phyloP scores from a whole-genome alignment of 2,329 filamentous ascomycete species.

The Phialophora chinensis region DNA sequence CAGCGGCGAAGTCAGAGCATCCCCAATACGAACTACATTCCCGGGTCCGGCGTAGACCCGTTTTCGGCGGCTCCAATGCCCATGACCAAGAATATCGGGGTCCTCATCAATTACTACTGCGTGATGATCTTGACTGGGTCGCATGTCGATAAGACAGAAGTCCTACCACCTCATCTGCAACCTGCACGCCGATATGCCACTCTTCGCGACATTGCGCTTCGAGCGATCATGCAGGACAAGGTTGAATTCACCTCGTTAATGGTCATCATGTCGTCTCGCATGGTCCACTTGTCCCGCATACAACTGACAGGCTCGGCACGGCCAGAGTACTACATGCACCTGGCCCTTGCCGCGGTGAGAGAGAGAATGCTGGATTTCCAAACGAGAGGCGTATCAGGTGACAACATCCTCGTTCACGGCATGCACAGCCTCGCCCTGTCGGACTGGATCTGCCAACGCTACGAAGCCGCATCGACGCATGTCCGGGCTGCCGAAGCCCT shows the following conservation, averaged over 20 bases:
- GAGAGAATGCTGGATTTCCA: conserved; percentile 27
- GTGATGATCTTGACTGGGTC: conserved; percentile 19
- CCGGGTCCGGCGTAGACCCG: conserved; percentile 29
- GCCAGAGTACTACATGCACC: conserved; percentile 25
- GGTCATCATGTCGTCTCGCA: conserved; percentile 24
- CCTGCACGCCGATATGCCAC: conserved; percentile 21
- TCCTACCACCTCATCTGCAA: conserved; percentile 26
- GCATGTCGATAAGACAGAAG: conserved; percentile 27
- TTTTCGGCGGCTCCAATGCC: conserved; percentile 24
- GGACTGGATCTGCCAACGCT: conserved; percentile 26
- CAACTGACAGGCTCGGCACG: conserved; percentile 11
- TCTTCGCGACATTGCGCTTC: conserved; percentile 16
- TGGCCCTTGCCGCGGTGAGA: conserved; percentile 13
- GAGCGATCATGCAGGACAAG: conserved; percentile 19
- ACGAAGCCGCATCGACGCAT: conserved; percentile 22
- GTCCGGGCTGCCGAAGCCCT: conserved; percentile 20
- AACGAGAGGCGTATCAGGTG: conserved; percentile 3
- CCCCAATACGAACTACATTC: conserved; percentile 17
- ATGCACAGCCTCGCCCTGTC: conserved; percentile 24
- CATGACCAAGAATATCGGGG: conserved; percentile 20
- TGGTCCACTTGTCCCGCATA: conserved; percentile 25
- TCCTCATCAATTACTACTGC: conserved; percentile 23
- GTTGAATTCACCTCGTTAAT: conserved; percentile 14
- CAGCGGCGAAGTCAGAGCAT: neutral
- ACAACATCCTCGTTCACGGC: conserved; percentile 17